Evolutionary conservation across 2,329 filamentous ascomycete genomes (phyloP), one percentile per base, ranked within the genome.

Genomic region (Botrytis porri): DNA sequence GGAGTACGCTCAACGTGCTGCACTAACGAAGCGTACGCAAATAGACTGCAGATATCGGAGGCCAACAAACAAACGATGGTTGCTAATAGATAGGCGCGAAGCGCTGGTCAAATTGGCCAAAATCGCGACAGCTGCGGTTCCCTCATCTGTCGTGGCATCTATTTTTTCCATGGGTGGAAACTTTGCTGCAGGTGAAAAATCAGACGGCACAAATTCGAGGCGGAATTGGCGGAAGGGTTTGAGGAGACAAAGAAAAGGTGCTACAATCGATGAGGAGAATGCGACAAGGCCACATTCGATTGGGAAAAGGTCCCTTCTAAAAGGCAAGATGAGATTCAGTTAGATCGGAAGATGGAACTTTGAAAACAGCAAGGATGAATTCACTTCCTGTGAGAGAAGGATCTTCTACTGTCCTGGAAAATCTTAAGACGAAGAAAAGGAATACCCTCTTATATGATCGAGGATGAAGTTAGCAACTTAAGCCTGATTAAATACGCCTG

Each of bases 141-240:
- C 57, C 4, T 37, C 32, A 0, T 25, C 57, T 0, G 57, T 60
- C 8, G 57, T 60, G 8, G 57, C 57, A 10, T 60, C 57, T 25
- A 5, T 60, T 3, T 60, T 60, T 9, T 60, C 57, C 7, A 60
- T 60, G 57, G 57, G 57, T 4, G 57, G 57, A 22, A 20, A 60
- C 9, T 60, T 60, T 22, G 57, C 57, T 3, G 57, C 20, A 6
- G 57, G 57, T 5, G 57, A 37, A 32, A 37, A 32, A 18, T 32
- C 51, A 29, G 3, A 7, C 12, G 5, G 7, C 16, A 57, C 1
- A 29, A 7, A 6, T 0, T 3, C n/a, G 3, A 29, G 18, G 18
- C 14, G n/a, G 1, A 18, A 29, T 32, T 57, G n/a, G 51, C 12
- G 16, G 54, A 57, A 18, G 14, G 18, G 32, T 32, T 18, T 32